phyloP scores from a whole-genome alignment of 805 yeast genomes.

The Candida fluviatilis region DNA sequence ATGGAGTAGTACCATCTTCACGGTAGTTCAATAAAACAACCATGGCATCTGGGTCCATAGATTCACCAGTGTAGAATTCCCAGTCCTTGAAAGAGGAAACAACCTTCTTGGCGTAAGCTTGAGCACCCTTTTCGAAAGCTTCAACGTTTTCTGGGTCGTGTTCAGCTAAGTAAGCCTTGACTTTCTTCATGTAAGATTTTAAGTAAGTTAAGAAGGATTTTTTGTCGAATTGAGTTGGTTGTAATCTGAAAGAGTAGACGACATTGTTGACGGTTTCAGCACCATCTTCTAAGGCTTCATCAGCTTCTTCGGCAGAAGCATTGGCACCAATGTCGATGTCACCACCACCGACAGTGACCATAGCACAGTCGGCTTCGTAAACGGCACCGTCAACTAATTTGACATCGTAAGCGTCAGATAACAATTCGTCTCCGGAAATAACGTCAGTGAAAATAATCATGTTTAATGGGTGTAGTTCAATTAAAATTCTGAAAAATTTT shows the following conservation, averaged over 20 bases:
- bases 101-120: slow-evolving; percentile 93
- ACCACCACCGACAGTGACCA: slow-evolving; percentile 86
- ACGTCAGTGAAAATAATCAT: slow-evolving; percentile 59
- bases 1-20: slow-evolving; percentile 99
- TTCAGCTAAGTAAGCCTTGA: slow-evolving; percentile 90
- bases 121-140: slow-evolving; percentile 96
- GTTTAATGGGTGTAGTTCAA: slow-evolving; percentile 8
- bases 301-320: slow-evolving; percentile 98
- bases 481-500: background rate
- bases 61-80: slow-evolving; percentile 99
- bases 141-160: slow-evolving; percentile 81
- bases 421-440: slow-evolving; percentile 90
- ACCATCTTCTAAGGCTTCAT: slow-evolving; percentile 77
- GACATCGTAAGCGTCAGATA: slow-evolving; percentile 95
- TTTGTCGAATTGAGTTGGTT: slow-evolving; percentile 94
- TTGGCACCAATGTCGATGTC: slow-evolving; percentile 99
- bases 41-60: slow-evolving; percentile 99
- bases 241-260: slow-evolving; percentile 97
- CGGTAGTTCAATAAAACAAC: slow-evolving; percentile 97
- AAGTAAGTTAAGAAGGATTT: slow-evolving; percentile 95
- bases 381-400: slow-evolving; percentile 85
- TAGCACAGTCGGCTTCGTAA: slow-evolving; percentile 94
- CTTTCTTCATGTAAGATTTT: slow-evolving; percentile 97
- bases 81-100: slow-evolving; percentile 95
- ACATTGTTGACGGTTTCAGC: slow-evolving; percentile 94